Percentiles rank a stretch among this genome's conserved stretches.
phyloP scores from a whole-genome alignment of 345 rosid species.

The Pugionium dolabratum region DNA sequence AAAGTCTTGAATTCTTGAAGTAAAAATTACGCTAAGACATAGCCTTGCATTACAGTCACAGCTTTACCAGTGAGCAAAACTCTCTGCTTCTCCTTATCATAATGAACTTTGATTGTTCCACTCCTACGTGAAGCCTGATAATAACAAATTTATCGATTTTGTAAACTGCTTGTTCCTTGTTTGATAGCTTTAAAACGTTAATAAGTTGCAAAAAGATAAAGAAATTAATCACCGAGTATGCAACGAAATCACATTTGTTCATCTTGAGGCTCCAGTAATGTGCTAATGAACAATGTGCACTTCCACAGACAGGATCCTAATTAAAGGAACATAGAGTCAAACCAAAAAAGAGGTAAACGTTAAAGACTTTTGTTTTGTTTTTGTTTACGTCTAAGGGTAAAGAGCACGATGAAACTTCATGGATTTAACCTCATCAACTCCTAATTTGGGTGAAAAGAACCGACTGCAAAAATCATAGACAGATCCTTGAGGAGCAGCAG shows the following conservation, averaged over 20 bases:
- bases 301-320: slow-evolving; percentile 76
- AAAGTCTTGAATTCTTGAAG: background rate
- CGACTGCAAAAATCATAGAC: slow-evolving; percentile 63
- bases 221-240: slow-evolving; percentile 47
- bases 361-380: background rate
- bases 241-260: slow-evolving; percentile 55
- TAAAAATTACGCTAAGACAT: slow-evolving; percentile 45
- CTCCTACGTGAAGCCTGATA: slow-evolving; percentile 59
- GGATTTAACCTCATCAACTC: slow-evolving; percentile 56
- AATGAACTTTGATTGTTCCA: slow-evolving; percentile 53
- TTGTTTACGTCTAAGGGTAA: background rate
- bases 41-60: slow-evolving; percentile 59
- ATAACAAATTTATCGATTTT: background rate
- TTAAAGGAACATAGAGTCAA: slow-evolving; percentile 17
- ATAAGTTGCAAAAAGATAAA: slow-evolving; percentile 19
- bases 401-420: no score
- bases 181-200: background rate
- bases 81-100: slow-evolving; percentile 51
- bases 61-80: slow-evolving; percentile 67
- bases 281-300: slow-evolving; percentile 71
- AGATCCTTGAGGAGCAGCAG: slow-evolving; percentile 53
- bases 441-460: slow-evolving; percentile 58
- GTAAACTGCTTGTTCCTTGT: background rate
- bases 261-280: slow-evolving; percentile 67
- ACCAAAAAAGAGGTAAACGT: background rate